A percentile compares a stretch with the other conserved stretches of the same genome.
Conservation (phyloP, 2,329 filamentous ascomycete species). For the Apiospora saccharicola region DNA sequence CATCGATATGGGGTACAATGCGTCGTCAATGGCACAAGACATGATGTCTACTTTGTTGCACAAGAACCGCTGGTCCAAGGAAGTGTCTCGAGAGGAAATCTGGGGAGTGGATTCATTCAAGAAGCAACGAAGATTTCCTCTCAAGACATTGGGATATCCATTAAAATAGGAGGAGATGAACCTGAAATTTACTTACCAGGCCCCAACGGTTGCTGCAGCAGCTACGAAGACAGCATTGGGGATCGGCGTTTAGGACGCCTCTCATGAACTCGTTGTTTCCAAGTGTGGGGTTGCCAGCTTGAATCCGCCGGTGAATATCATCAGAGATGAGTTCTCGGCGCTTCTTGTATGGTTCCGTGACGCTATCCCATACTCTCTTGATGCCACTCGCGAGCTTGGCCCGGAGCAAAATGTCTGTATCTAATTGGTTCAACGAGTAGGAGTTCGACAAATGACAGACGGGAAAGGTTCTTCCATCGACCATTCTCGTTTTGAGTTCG, state of each 20-base stretch:
- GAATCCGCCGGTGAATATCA: neutral
- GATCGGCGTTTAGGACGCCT: neutral
- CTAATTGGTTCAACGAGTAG: fast-evolving
- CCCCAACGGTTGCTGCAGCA: neutral
- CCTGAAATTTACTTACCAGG: neutral
- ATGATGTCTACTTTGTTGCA: too few relatives aligned
- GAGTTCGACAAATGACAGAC: neutral
- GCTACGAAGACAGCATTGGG: neutral
- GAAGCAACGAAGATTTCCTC: too few relatives aligned
- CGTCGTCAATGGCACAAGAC: too few relatives aligned
- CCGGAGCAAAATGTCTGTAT: neutral
- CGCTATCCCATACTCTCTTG: neutral
- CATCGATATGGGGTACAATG: too few relatives aligned
- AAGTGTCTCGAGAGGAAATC: too few relatives aligned
- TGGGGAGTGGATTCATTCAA: too few relatives aligned
- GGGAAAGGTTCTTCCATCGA: neutral
- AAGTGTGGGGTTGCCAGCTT: too few relatives aligned
- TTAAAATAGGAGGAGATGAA: too few relatives aligned
- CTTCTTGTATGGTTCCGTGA: neutral
- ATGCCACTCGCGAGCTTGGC: neutral
- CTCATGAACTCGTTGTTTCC: neutral
- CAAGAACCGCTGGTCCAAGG: too few relatives aligned
- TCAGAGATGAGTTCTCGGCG: neutral
- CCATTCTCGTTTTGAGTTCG: too few relatives aligned
- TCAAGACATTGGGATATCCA: too few relatives aligned